phyloP scores from a whole-genome alignment of 2,329 filamentous ascomycete species.

The Trichoderma asperellum region DNA sequence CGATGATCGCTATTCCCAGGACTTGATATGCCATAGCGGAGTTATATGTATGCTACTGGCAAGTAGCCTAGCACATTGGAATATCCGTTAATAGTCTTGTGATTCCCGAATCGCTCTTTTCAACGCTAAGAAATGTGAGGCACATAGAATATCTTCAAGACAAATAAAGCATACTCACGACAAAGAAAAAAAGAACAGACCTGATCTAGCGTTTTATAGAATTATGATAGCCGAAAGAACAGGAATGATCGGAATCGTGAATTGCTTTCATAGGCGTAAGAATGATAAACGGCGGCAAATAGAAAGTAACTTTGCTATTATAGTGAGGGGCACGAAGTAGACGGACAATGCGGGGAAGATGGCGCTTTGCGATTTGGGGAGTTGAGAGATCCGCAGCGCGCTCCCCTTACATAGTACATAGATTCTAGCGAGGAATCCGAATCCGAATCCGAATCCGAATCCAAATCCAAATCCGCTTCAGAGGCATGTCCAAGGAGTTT shows the following conservation, averaged over 20 bases:
- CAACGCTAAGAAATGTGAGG: neutral
- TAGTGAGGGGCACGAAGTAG: neutral
- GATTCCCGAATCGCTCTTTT: neutral
- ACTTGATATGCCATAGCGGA: conserved; percentile 32
- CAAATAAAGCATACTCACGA: neutral
- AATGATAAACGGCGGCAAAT: conserved; percentile 1
- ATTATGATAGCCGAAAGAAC: neutral
- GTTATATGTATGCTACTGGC: conserved; percentile 1
- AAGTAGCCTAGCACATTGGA: neutral
- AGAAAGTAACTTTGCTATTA: neutral
- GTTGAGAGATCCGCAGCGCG: neutral
- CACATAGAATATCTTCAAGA: neutral
- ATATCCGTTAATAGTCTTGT: neutral
- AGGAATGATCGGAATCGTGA: neutral
- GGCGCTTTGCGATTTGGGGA: neutral
- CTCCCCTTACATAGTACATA: neutral
- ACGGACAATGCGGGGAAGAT: conserved; percentile 15
- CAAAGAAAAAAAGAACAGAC: neutral
- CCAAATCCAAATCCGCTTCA: conserved; percentile 6
- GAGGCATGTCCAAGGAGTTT: neutral
- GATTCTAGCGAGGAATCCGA: neutral
- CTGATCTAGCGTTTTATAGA: conserved; percentile 9
- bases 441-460: conserved; percentile 8
- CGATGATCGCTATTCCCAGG: conserved; percentile 30
- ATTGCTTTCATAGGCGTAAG: neutral